Evolutionary conservation across 257 asterid species (phyloP), one percentile per base, ranked within the genome.

Genomic region (Lycium barbarum): DNA sequence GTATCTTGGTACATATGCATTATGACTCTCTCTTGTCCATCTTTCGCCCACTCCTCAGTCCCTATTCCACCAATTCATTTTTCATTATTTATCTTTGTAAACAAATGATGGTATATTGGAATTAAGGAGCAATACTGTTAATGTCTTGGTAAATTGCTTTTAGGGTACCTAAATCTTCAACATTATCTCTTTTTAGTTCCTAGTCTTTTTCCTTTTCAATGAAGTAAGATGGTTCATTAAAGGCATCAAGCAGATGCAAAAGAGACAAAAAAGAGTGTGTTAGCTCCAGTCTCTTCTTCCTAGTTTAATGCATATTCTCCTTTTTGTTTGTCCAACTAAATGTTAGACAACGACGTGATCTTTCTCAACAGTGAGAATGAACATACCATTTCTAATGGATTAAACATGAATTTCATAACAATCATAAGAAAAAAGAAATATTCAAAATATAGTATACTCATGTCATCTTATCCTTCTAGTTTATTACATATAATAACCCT

Each of bases 81-180:
- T 51, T 3, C 81, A 76, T 53, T 51, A 4, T 14, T 76, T n/a
- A 76, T 76, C 82, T 51, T 49, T 76, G 82, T 76, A 76, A 74
- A 22, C 47, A 22, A 76, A 49, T 49, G n/a, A 76, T 76, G 63
- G 22, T 76, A 49, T 49, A 74, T 47, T 74, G 62, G 81, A 74
- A 22, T 74, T 22, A 40, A 74, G 61, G 81, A 20, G 43, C 61
- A 49, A 22, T 47, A 20, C 61, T 74, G 62, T 74, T 20, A n/a
- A n/a, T 11, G 36, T 11, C 59, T 20, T 74, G 6, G 59, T 47
- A 74, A 47, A 20, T 47, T 49, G 63, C 63, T 4, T 76, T 2
- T 51, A 9, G 63, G 63, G 47, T 76, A 51, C 63, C 47, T 49
- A 49, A 74, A 76, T 76, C 14, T 76, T 76, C 82, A 51, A 76